phyloP scores from a whole-genome alignment of 2,329 filamentous ascomycete species.

The Sporothrix curviconia region DNA sequence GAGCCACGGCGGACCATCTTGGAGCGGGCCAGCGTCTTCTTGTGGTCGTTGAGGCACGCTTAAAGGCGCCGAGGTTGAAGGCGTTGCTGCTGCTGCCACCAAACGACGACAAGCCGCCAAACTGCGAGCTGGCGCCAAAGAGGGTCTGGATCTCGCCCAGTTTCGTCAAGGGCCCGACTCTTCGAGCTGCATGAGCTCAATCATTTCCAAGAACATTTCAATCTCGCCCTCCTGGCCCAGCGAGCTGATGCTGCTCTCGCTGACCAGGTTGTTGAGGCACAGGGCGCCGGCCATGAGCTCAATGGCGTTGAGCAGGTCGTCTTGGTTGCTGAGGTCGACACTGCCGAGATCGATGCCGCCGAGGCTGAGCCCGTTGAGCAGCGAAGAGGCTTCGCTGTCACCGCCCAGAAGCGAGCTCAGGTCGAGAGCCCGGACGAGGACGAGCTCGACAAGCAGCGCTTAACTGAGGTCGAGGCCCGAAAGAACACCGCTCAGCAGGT shows the following conservation, averaged over 20 bases:
- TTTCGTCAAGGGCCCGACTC: slow-evolving; percentile 26
- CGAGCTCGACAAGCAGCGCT: neutral
- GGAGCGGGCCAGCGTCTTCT: slow-evolving; percentile 21
- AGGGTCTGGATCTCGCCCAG: slow-evolving; percentile 25
- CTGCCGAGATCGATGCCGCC: slow-evolving; percentile 26
- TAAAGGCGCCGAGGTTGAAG: slow-evolving; percentile 23
- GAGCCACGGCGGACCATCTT: slow-evolving; percentile 21
- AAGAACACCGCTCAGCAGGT: neutral
- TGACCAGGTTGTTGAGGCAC: slow-evolving; percentile 24
- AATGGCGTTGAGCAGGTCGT: slow-evolving; percentile 26
- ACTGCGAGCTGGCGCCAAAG: slow-evolving; percentile 23
- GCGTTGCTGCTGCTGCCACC: too few relatives aligned
- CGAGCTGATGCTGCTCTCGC: slow-evolving; percentile 19
- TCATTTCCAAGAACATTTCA: slow-evolving; percentile 29
- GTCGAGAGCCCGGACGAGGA: neutral
- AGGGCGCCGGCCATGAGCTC: slow-evolving; percentile 25
- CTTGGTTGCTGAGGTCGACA: slow-evolving; percentile 26
- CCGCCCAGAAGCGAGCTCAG: neutral
- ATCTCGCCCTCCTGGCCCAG: slow-evolving; percentile 24
- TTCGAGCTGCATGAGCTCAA: slow-evolving; percentile 28
- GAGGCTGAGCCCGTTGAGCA: slow-evolving; percentile 18
- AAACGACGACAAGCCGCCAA: slow-evolving; percentile 17
- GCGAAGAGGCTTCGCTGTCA: neutral
- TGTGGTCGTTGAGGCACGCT: slow-evolving; percentile 25
- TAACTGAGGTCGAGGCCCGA: too few relatives aligned